Evolutionary conservation across 345 rosid species (phyloP).

Genomic region (Gossypium herbaceum): DNA sequence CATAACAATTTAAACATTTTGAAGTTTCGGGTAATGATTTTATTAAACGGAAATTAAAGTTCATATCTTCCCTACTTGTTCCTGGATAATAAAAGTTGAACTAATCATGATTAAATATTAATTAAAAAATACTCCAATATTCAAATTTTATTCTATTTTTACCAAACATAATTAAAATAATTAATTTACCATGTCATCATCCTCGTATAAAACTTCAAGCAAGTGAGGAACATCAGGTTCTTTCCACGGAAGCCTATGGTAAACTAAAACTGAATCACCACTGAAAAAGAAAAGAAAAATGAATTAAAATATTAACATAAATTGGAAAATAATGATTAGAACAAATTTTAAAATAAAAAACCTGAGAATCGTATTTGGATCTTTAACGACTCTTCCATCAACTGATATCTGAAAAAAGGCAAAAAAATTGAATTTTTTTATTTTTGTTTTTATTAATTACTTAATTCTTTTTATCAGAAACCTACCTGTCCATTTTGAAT

Average conservation of each 20-base stretch:
- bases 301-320: not conserved
- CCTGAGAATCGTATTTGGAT: constrained; percentile 56
- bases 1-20: not conserved
- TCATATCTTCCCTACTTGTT: not conserved
- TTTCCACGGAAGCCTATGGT: constrained; percentile 88
- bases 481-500: constrained; percentile 77
- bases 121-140: not conserved
- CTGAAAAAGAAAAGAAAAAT: constrained; percentile 23
- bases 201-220: constrained; percentile 62
- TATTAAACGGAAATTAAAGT: not conserved
- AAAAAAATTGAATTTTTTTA: not conserved
- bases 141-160: not conserved
- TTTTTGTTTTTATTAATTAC: not conserved
- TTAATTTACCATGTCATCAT: constrained; percentile 57
- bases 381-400: constrained; percentile 53
- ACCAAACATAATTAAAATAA: not conserved
- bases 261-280: constrained; percentile 54
- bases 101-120: not conserved
- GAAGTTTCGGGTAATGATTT: not conserved
- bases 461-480: not conserved
- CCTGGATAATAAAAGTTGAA: not conserved
- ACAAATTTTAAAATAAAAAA: constrained; percentile 8
- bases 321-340: not conserved
- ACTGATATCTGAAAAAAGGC: constrained; percentile 43
- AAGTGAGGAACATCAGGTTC: constrained; percentile 66